Percentiles rank a stretch among this genome's conserved stretches.
phyloP scores from a whole-genome alignment of 2,329 filamentous ascomycete species.

The Domatiomyces catenatus region DNA sequence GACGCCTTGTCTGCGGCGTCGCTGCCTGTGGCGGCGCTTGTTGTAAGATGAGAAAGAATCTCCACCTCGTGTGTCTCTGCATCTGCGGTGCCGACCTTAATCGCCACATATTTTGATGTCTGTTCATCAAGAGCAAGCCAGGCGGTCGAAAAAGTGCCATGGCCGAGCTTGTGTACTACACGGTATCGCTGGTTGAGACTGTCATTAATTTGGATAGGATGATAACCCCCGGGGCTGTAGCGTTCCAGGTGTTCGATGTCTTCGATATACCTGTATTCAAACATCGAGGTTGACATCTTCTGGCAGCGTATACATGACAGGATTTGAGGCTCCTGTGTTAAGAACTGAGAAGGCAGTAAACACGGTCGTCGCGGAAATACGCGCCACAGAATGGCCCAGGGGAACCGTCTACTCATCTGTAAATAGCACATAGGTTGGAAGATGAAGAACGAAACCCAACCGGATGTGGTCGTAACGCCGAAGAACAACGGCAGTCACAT shows the following conservation, averaged over 20 bases:
- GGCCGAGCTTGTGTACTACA: constrained; percentile 5
- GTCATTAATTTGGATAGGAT: constrained; percentile 21
- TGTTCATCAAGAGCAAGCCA: constrained; percentile 2
- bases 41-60: neutral
- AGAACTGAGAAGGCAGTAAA: too few species aligned
- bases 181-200: constrained; percentile 11
- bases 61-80: too few species aligned
- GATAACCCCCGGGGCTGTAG: constrained; percentile 17
- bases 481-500: too few species aligned
- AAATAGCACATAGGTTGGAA: too few species aligned
- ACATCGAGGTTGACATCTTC: too few species aligned
- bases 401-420: too few species aligned
- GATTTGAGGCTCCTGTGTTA: too few species aligned
- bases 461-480: too few species aligned
- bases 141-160: constrained; percentile 1
- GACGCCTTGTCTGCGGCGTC: neutral
- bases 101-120: neutral
- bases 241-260: neutral
- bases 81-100: neutral
- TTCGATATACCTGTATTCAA: neutral
- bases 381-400: too few species aligned
- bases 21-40: neutral
- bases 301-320: too few species aligned
- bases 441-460: too few species aligned
- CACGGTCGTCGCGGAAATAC: too few species aligned